phyloP scores from a whole-genome alignment of 495 filamentous ascomycete species.

The Xylona heveae region DNA sequence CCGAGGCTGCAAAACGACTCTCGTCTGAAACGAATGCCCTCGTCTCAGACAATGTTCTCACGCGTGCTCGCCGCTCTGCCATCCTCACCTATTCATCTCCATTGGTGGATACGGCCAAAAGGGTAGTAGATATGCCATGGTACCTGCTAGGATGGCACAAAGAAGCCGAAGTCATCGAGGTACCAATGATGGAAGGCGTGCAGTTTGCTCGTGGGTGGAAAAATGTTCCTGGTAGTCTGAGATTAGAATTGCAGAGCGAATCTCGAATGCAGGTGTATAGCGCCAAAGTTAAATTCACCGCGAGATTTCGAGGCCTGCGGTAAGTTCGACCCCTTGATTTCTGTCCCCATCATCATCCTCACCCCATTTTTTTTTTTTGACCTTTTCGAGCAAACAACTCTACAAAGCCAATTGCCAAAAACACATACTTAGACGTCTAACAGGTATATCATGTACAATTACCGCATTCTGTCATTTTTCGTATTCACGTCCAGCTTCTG shows the following conservation, averaged over 20 bases:
- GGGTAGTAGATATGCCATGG: constrained; percentile 29
- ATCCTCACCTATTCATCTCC: constrained; percentile 44
- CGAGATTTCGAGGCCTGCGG: constrained; percentile 50
- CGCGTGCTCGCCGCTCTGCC: constrained; percentile 33
- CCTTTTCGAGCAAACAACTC: no score
- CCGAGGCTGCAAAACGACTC: no score
- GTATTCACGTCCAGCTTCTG: constrained; percentile 53
- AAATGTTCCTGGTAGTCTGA: constrained; percentile 32
- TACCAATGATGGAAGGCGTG: constrained; percentile 51
- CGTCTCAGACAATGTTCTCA: constrained; percentile 8
- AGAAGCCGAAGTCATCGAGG: constrained; percentile 34
- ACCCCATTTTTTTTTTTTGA: background rate
- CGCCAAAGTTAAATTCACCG: constrained; percentile 41
- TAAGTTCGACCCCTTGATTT: constrained; percentile 11
- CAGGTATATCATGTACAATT: constrained; percentile 69
- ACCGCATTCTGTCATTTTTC: constrained; percentile 44
- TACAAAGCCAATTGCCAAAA: background rate
- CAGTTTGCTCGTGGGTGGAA: constrained; percentile 34
- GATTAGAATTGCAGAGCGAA: constrained; percentile 45
- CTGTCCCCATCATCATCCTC: constrained; percentile 1
- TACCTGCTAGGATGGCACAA: constrained; percentile 34
- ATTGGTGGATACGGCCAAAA: constrained; percentile 28
- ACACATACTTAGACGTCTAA: background rate
- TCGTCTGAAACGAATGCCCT: background rate
- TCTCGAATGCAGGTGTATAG: constrained; percentile 54